phyloP scores from a whole-genome alignment of 2,329 filamentous ascomycete species.

The Fusarium odoratissimum region DNA sequence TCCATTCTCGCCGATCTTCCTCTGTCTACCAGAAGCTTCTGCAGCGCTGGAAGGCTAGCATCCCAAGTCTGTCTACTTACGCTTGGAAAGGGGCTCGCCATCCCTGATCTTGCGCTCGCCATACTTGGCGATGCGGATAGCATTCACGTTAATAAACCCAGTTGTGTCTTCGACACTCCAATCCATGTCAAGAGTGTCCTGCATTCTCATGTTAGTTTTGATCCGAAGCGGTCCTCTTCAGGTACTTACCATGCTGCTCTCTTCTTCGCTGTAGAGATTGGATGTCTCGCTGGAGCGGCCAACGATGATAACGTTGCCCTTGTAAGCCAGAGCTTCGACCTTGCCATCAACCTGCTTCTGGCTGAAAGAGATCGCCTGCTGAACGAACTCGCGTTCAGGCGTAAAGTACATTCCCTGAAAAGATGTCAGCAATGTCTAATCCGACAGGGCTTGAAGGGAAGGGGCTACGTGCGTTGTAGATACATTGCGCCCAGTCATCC shows the following conservation, averaged over 20 bases:
- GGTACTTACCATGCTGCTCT: not conserved
- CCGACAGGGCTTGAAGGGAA: too few species aligned
- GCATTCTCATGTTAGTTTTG: not conserved
- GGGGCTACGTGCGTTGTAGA: not conserved
- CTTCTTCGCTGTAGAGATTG: not conserved
- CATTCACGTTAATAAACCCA: not conserved
- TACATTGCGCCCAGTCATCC: not conserved
- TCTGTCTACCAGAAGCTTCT: not conserved
- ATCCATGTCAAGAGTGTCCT: not conserved
- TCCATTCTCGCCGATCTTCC: not conserved
- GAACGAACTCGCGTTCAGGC: not conserved
- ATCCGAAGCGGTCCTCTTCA: accelerated
- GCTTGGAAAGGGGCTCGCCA: not conserved
- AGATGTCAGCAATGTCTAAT: not conserved
- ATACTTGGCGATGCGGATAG: not conserved
- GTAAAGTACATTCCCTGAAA: not conserved
- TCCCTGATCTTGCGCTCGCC: not conserved
- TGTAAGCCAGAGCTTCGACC: not conserved
- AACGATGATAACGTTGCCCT: not conserved
- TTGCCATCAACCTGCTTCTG: not conserved
- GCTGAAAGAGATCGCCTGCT: not conserved
- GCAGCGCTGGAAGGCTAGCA: not conserved
- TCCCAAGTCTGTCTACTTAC: not conserved
- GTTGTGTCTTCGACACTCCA: not conserved
- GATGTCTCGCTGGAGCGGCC: not conserved